Percentiles rank a stretch among this genome's conserved stretches.
Conservation (phyloP, 768 basidiomycete species). For the Mycena belliarum region DNA sequence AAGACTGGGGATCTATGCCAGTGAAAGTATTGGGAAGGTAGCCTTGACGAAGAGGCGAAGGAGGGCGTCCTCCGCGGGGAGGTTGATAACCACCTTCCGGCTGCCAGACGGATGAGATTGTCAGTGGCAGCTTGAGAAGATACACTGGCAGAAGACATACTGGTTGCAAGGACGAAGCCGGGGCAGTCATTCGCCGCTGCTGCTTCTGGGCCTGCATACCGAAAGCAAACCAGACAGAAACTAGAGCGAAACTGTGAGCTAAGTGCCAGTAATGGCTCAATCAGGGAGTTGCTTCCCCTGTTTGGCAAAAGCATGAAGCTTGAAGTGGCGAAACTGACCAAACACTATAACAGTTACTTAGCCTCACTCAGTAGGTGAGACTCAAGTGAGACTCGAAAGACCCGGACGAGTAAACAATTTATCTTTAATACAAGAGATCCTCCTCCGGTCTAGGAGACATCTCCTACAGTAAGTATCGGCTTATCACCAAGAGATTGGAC, state of each 20-base stretch:
- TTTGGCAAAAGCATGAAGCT: too few species aligned
- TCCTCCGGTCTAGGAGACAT: too few species aligned
- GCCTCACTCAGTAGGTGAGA: too few species aligned
- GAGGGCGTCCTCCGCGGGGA: constrained; percentile 47
- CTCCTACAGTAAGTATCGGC: too few species aligned
- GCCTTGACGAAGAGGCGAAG: constrained; percentile 72
- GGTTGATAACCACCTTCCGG: constrained; percentile 41
- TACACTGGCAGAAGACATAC: constrained; percentile 29
- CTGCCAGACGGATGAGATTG: constrained; percentile 25
- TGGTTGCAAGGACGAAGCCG: constrained; percentile 33
- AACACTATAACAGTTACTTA: too few species aligned
- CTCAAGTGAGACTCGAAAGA: too few species aligned
- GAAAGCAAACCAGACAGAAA: too few species aligned
- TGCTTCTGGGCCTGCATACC: constrained; percentile 19
- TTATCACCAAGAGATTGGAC: too few species aligned
- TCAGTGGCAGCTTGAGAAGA: background rate
- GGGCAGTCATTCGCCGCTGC: constrained; percentile 37
- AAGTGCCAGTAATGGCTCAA: background rate
- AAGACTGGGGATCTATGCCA: constrained; percentile 55
- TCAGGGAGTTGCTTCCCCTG: too few species aligned
- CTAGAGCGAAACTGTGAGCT: background rate
- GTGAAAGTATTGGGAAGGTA: constrained; percentile 58
- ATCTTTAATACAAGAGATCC: too few species aligned
- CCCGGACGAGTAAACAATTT: too few species aligned
- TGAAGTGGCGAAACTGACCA: too few species aligned